Evolutionary conservation across 495 filamentous ascomycete species (phyloP), one percentile per base, ranked within the genome.

Genomic region (Daldinia grandis): DNA sequence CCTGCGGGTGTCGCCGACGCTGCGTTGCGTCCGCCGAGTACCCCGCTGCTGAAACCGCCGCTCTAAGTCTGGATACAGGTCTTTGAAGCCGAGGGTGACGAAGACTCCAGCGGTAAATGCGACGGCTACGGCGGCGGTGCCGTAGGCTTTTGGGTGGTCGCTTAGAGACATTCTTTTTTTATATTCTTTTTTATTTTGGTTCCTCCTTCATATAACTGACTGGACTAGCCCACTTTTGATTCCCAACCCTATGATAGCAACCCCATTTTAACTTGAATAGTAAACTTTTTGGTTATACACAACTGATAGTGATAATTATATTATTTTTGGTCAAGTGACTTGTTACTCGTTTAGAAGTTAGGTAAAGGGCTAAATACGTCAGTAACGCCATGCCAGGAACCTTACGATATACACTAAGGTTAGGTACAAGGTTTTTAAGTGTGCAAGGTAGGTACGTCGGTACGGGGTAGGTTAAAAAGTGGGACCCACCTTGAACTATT

Each of bases 21-120:
- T 42, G 24, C 58, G 67, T 15, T 51, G 50, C 15, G 49, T 44
- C 56, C 57, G 67, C 31, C 69, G 63, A 12, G 71, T 60, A 50
- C 56, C 51, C 17, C 57, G 69, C 35, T 84, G 82, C 64, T 87
- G 86, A 66, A 88, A 89, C 24, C 86, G 83, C 1, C 84, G 78
- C 73, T 92, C 89, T 42, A 91, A 81, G 62, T 91, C 88, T 4
- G 90, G 87, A 74, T 91, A 92, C 24, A 93, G 68, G 67, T 93
- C 90, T 75, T 92, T 93, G 80, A 91, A 89, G 49, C 89, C 87
- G 0, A 94, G 75, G 0, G 93, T 93, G 38, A 92, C 74, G 38
- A 91, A 77, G 54, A 93, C 85, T 15, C 93, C 93, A 17, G 91
- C 86, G 35, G 88, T 72, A 70, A 97, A 96, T 62, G 92, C 93